Conservation (phyloP, 345 rosid genomes). For the Lepidium africanum region DNA sequence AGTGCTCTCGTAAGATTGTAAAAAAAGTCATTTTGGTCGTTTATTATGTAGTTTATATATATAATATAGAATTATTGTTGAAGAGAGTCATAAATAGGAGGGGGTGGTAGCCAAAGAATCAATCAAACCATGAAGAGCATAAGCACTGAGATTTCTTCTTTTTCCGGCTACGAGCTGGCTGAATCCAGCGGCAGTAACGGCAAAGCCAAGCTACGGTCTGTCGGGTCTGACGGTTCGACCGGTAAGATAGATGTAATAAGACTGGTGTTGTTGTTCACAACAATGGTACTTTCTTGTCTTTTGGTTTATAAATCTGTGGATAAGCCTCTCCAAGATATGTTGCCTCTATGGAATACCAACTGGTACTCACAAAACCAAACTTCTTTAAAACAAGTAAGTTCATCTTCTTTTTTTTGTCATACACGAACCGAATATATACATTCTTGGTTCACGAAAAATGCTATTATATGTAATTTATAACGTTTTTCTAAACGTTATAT, state of each 20-base stretch:
- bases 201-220: not conserved
- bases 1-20: not conserved
- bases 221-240: not conserved
- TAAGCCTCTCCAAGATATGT: slow-evolving; percentile 11
- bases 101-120: not conserved
- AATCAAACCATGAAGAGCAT: not conserved
- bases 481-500: too few species aligned
- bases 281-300: not conserved
- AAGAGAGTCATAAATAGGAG: not conserved
- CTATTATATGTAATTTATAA: too few species aligned
- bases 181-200: not conserved
- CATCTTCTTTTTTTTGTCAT: not conserved
- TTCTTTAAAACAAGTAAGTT: not conserved
- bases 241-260: not conserved
- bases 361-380: slow-evolving; percentile 8
- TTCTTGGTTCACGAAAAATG: too few species aligned
- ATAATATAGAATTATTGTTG: not conserved
- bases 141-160: not conserved
- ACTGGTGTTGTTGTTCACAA: not conserved
- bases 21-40: not conserved
- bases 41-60: not conserved
- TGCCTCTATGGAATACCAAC: not conserved
- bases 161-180: not conserved
- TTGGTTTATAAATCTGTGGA: slow-evolving; percentile 8
- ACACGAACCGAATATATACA: not conserved